A percentile compares a stretch with the other conserved stretches of the same genome.
These are phyloP conservation scores for Halophytophthora batemanensis DNA, from an alignment of 352 stramenopile species.

Conservation along the genomic window DNA sequence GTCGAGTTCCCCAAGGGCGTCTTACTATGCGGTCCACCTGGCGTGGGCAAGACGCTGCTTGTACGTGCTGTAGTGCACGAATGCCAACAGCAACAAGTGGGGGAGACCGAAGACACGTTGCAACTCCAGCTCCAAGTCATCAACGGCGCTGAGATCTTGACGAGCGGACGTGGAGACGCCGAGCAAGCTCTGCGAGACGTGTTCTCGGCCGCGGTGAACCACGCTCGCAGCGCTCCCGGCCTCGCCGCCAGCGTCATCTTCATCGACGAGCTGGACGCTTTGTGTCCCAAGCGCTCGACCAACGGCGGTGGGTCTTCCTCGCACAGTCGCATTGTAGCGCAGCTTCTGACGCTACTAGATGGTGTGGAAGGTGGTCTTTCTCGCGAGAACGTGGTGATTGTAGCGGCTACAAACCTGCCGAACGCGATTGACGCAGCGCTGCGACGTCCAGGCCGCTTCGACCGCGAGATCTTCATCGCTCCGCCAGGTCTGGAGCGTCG, in stretches of 20 bases:
- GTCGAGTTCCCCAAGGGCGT: slow-evolving; percentile 74
- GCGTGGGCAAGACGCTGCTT: slow-evolving; percentile 80
- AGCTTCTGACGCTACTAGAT: slow-evolving; percentile 95
- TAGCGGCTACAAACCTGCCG: slow-evolving; percentile 93
- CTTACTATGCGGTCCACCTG: slow-evolving; percentile 69
- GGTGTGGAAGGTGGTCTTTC: slow-evolving; percentile 60
- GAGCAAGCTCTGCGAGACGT: slow-evolving; percentile 58
- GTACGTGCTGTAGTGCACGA: slow-evolving; percentile 65
- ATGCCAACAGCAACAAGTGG: slow-evolving; percentile 39
- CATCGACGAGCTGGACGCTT: slow-evolving; percentile 95
- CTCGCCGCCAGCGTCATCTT: slow-evolving; percentile 82
- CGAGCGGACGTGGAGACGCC: slow-evolving; percentile 63
- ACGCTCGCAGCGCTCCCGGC: slow-evolving; percentile 20
- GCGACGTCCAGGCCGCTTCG: slow-evolving; percentile 74
- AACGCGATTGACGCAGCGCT: slow-evolving; percentile 89
- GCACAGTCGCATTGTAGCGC: slow-evolving; percentile 88
- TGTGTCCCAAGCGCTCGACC: slow-evolving; percentile 91
- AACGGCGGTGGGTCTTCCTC: slow-evolving; percentile 24
- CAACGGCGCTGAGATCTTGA: slow-evolving; percentile 83
- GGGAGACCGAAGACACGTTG: slow-evolving; percentile 8
- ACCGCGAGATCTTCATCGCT: slow-evolving; percentile 70
- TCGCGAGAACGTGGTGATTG: slow-evolving; percentile 89
- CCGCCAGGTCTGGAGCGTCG: slow-evolving; percentile 41
- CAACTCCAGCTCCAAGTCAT: slow-evolving; percentile 63
- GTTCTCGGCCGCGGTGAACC: slow-evolving; percentile 41